These are phyloP conservation scores for Solanum sejunctum DNA, from an alignment of 257 asterid species.

Conservation along the genomic window DNA sequence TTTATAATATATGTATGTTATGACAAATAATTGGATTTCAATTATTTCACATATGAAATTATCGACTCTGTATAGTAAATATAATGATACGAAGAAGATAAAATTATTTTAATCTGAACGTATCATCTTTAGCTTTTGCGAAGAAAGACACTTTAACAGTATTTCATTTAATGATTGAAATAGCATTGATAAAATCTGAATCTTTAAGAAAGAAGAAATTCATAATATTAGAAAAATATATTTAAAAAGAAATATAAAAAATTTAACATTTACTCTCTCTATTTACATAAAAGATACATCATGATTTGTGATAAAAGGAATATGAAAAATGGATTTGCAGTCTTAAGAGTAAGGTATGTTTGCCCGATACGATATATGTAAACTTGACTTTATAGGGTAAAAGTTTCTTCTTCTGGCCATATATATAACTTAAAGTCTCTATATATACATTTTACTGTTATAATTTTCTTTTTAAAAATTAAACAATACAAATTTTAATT, in stretches of 20 bases:
- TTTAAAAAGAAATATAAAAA: fast-evolving
- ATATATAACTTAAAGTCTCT: background rate
- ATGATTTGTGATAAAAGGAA: too few relatives aligned
- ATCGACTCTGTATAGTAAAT: background rate
- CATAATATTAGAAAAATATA: background rate
- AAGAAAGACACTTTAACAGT: background rate
- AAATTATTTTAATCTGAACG: background rate
- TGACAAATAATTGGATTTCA: background rate
- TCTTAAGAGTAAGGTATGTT: background rate
- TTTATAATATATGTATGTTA: background rate
- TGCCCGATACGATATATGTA: background rate
- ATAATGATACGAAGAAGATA: background rate
- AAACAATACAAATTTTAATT: too few relatives aligned
- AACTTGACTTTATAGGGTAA: too few relatives aligned
- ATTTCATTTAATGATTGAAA: background rate
- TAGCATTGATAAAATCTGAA: too few relatives aligned
- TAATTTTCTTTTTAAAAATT: too few relatives aligned
- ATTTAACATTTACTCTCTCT: background rate
- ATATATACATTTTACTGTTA: too few relatives aligned
- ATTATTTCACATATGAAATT: background rate
- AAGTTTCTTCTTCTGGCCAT: fast-evolving
- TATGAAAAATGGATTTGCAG: background rate
- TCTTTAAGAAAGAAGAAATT: background rate
- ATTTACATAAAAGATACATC: too few relatives aligned
- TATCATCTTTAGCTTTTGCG: background rate